Evolutionary conservation across 441 rosid species (phyloP).

Genomic region (Codiaeum variegatum): DNA sequence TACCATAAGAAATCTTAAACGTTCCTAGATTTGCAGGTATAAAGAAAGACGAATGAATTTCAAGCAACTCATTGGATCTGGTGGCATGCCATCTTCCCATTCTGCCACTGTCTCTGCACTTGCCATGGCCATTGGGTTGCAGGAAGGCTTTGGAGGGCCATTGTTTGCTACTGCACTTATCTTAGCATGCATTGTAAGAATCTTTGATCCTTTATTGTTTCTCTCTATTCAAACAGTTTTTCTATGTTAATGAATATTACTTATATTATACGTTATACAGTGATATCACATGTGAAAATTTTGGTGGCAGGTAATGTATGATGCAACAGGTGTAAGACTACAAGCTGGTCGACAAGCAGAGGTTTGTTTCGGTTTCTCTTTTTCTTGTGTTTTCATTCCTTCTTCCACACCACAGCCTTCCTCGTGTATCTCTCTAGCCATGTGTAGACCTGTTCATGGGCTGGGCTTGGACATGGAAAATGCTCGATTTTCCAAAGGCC

Average conservation of each 20-base stretch:
- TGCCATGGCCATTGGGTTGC: conserved; percentile 73
- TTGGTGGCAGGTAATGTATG: conserved; percentile 85
- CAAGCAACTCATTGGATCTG: conserved; percentile 77
- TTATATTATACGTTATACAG: not conserved
- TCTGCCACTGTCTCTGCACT: conserved; percentile 91
- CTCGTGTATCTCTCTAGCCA: not conserved
- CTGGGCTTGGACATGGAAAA: too few species aligned
- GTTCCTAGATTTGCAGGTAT: conserved; percentile 65
- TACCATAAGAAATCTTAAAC: conserved; percentile 35
- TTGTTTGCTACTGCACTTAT: conserved; percentile 80
- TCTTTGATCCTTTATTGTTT: not conserved
- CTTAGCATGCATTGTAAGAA: conserved; percentile 82
- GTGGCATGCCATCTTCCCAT: conserved; percentile 99
- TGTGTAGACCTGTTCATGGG: too few species aligned
- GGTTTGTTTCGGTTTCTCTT: conserved; percentile 39
- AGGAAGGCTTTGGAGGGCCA: conserved; percentile 74
- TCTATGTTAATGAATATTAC: not conserved
- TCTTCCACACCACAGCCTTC: not conserved
- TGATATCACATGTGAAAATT: conserved; percentile 14
- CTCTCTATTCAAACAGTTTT: not conserved
- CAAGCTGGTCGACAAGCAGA: conserved; percentile 99
- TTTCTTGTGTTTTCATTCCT: conserved; percentile 13
- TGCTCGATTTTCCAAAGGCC: too few species aligned
- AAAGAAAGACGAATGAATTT: conserved; percentile 90
- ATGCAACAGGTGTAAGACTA: conserved; percentile 91